Evolutionary conservation across 768 basidiomycete species (phyloP), one percentile per base, ranked within the genome.

Genomic region (button mushroom (Agaricus bisporus)): DNA sequence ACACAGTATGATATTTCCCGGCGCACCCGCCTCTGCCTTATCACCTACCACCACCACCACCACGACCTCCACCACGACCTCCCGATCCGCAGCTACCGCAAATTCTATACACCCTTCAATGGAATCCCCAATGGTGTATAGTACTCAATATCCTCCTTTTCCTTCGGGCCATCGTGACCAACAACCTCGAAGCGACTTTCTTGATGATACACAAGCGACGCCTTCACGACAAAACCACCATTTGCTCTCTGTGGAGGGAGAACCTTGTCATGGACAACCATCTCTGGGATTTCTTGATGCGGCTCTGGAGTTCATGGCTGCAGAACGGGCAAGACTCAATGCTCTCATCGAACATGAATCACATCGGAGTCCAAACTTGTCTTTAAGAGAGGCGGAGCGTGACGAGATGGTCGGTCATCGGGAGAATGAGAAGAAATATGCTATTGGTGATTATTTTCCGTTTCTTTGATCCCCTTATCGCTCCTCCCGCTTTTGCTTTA

Each of bases 201-300:
- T 22, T 51, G 29, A 44, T 4, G 1, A 29, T 4, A 22, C 20
- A 28, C 41, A 42, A 50, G 10, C n/a, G 20, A 6, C 29, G 12
- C 11, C 50, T 12, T 20, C 18, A 4, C 42, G 28, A 20, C 38
- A 10, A 2, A 45, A 32, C 11, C 47, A 47, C 29, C 51, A 54
- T 22, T 35, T 38, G 1, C 28, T 47, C 6, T 54, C 51, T 0
- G 18, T 36, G 9, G 59, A 59, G 11, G 57, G 57, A 5, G 52
- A 48, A 15, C 38, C 44, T 2, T 65, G 60, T 25, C 56, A 60
- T 2, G 72, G 74, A 18, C 74, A 79, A 43, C 88, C 89, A 0
- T 88, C 85, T 2, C 68, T 91, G 12, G 89, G 89, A 0, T 78
- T 80, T 49, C 75, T 91, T 14, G 86, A 86, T 54, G 81, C 82